phyloP scores from a whole-genome alignment of 352 stramenopile genomes.

The Globisporangium barbulae region DNA sequence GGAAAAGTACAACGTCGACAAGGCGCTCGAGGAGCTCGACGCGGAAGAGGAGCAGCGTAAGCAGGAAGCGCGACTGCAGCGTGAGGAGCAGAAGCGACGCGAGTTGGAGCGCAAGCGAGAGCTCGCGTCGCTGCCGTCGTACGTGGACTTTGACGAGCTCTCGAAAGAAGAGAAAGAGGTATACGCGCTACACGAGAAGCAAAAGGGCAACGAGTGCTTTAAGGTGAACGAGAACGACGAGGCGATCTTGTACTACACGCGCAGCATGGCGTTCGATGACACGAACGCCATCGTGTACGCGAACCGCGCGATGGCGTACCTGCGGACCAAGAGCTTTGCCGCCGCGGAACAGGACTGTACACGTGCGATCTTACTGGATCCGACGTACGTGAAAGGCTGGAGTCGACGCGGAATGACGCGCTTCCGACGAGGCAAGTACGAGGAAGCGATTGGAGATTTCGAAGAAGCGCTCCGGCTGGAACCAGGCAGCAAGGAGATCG shows the following conservation, averaged over 20 bases:
- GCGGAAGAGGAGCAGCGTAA: constrained; percentile 36
- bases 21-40: constrained; percentile 74
- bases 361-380: constrained; percentile 70
- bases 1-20: constrained; percentile 90
- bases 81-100: constrained; percentile 35
- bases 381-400: constrained; percentile 86
- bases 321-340: constrained; percentile 82
- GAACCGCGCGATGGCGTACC: constrained; percentile 83
- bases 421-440: constrained; percentile 85
- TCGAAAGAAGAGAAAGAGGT: constrained; percentile 47
- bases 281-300: constrained; percentile 75
- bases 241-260: constrained; percentile 86
- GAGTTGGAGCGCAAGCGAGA: constrained; percentile 46
- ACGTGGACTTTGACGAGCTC: constrained; percentile 52
- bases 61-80: constrained; percentile 33
- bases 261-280: constrained; percentile 82
- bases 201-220: constrained; percentile 95
- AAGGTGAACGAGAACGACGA: constrained; percentile 80
- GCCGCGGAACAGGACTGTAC: constrained; percentile 87
- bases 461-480: constrained; percentile 61
- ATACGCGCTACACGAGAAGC: constrained; percentile 78
- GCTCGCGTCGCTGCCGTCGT: constrained; percentile 52
- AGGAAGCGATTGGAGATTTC: constrained; percentile 82
- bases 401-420: constrained; percentile 85
- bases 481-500: constrained; percentile 64